phyloP scores from a whole-genome alignment of 2,329 filamentous ascomycete species.

The Trichophyton rubrum region DNA sequence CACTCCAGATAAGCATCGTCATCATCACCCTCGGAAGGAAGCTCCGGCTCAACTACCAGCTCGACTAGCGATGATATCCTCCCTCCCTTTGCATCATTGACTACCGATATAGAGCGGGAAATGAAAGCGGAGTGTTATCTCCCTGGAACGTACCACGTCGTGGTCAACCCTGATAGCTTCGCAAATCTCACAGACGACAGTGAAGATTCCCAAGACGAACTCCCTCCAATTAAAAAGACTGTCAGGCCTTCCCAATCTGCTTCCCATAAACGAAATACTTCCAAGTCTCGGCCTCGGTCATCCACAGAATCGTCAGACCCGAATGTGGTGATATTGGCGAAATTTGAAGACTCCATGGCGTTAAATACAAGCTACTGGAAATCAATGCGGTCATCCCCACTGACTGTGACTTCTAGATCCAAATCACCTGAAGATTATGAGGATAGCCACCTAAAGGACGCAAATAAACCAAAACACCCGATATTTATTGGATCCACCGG shows the following conservation, averaged over 20 bases:
- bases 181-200: slow-evolving; percentile 40
- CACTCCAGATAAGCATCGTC: slow-evolving; percentile 19
- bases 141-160: slow-evolving; percentile 45
- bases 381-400: slow-evolving; percentile 22
- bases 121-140: slow-evolving; percentile 40
- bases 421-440: slow-evolving; percentile 20
- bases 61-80: slow-evolving; percentile 34
- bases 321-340: slow-evolving; percentile 39
- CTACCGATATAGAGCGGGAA: slow-evolving; percentile 46
- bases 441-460: slow-evolving; percentile 16
- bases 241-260: background rate
- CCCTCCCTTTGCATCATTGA: slow-evolving; percentile 42
- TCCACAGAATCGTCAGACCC: slow-evolving; percentile 26
- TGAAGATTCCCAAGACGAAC: slow-evolving; percentile 17
- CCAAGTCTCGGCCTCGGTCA: slow-evolving; percentile 4
- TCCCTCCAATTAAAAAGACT: slow-evolving; percentile 7
- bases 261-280: background rate
- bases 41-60: slow-evolving; percentile 20
- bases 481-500: slow-evolving; percentile 15
- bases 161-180: slow-evolving; percentile 45
- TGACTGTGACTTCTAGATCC: slow-evolving; percentile 22
- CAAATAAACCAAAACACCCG: slow-evolving; percentile 14
- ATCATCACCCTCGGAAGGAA: slow-evolving; percentile 18
- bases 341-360: slow-evolving; percentile 37
- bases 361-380: slow-evolving; percentile 22